Percentiles rank a stretch among this genome's conserved stretches.
Evolutionary conservation across 177 flowering plant species (phyloP).

Genomic region (Vitis hybrid): DNA sequence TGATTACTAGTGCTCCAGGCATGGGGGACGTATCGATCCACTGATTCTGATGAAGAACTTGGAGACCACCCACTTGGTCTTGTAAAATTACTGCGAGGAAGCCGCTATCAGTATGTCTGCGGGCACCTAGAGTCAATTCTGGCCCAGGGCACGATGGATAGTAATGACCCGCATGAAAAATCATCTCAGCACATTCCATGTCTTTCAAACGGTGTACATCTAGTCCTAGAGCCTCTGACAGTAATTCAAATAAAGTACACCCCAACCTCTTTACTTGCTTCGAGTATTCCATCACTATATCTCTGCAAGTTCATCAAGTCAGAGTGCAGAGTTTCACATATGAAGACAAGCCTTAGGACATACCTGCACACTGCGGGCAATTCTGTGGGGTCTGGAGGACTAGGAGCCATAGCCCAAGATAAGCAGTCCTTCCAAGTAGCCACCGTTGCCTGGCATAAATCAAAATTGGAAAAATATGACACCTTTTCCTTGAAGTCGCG

Average conservation of each 20-base stretch:
- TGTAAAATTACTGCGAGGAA: constrained; percentile 35
- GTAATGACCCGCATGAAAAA: constrained; percentile 19
- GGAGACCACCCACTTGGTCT: constrained; percentile 36
- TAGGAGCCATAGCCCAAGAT: too few species aligned
- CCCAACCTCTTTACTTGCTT: constrained; percentile 16
- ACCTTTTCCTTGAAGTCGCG: too few species aligned
- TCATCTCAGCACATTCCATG: constrained; percentile 24
- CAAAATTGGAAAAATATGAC: too few species aligned
- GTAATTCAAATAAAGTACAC: constrained; percentile 13
- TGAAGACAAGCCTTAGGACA: too few species aligned
- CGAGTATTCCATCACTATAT: constrained; percentile 23
- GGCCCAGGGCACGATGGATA: constrained; percentile 40
- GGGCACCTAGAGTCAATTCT: constrained; percentile 26
- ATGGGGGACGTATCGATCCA: constrained; percentile 29
- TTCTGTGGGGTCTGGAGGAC: too few species aligned
- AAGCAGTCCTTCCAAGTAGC: too few species aligned
- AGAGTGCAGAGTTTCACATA: too few species aligned
- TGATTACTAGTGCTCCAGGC: constrained; percentile 31
- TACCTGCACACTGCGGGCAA: too few species aligned
- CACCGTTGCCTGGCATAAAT: too few species aligned
- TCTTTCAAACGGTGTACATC: constrained; percentile 19
- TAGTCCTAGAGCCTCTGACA: constrained; percentile 31
- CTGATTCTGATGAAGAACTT: constrained; percentile 19
- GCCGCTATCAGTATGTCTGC: constrained; percentile 19
- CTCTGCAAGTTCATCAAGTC: constrained; percentile 3